Percentiles rank a stretch among this genome's conserved stretches.
Evolutionary conservation across 495 filamentous ascomycete species (phyloP).

Genomic region (Cercophora scortea): DNA sequence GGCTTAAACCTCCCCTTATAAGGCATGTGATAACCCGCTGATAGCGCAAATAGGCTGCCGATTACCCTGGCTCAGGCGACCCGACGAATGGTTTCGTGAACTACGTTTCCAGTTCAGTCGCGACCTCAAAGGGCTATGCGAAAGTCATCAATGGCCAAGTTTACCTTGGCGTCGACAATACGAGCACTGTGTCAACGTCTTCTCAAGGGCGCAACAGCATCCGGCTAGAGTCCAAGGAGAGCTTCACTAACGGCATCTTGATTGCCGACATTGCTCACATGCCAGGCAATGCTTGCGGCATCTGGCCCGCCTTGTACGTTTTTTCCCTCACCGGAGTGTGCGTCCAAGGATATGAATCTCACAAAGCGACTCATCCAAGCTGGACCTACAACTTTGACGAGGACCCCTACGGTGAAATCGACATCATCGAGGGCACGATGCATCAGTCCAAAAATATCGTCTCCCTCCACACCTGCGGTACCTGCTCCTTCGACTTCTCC

Average conservation of each 20-base stretch:
- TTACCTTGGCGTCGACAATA: constrained; percentile 37
- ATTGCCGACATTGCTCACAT: constrained; percentile 63
- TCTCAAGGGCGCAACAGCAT: constrained; percentile 54
- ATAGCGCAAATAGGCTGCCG: background rate
- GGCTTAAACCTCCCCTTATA: too few species aligned
- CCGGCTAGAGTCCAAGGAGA: constrained; percentile 53
- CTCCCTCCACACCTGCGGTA: constrained; percentile 57
- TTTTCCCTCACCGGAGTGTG: background rate
- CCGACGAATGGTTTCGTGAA: constrained; percentile 54
- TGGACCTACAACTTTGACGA: constrained; percentile 30
- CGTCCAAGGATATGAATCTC: background rate
- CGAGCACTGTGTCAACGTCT: constrained; percentile 22
- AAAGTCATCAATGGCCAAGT: constrained; percentile 38
- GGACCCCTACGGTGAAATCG: constrained; percentile 59
- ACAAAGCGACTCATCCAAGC: constrained; percentile 8
- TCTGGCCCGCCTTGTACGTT: constrained; percentile 50
- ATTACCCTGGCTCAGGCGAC: constrained; percentile 28
- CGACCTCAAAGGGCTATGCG: constrained; percentile 38
- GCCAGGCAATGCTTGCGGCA: constrained; percentile 58
- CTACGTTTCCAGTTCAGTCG: constrained; percentile 45
- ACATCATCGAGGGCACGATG: constrained; percentile 74
- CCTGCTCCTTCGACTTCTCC: constrained; percentile 41
- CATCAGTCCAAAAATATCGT: constrained; percentile 43
- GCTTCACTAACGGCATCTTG: constrained; percentile 56
- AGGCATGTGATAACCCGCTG: background rate